Percentiles rank a stretch among this genome's conserved stretches.
Conservation (phyloP, 1,139 yeast species). For the Protomyces arabidopsidicola region DNA sequence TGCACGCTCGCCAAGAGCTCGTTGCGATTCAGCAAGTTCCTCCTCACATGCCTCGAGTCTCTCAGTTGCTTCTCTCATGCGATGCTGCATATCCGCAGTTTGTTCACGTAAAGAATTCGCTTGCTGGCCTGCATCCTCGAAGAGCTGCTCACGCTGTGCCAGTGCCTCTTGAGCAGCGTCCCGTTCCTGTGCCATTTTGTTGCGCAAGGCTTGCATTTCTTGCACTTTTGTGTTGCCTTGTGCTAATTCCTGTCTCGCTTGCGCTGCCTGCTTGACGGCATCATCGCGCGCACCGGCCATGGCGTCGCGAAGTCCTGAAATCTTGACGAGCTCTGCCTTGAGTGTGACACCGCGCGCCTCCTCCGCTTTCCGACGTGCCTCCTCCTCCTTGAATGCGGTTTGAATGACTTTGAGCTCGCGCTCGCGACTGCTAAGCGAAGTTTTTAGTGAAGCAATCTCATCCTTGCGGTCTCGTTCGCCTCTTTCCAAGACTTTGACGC, state of each 20-base stretch:
- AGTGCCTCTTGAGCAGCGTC: slow-evolving; percentile 47
- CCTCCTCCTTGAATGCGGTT: slow-evolving; percentile 24
- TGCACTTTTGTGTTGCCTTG: slow-evolving; percentile 4
- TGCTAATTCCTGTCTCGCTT: slow-evolving; percentile 7
- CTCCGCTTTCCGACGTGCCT: slow-evolving; percentile 18
- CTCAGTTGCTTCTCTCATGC: slow-evolving; percentile 58
- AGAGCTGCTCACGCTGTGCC: slow-evolving; percentile 49
- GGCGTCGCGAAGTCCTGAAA: slow-evolving; percentile 12
- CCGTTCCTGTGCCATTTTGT: slow-evolving; percentile 43
- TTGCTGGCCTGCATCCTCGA: slow-evolving; percentile 54
- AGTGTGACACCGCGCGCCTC: slow-evolving; percentile 10
- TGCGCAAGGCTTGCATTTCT: slow-evolving; percentile 34
- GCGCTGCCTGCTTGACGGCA: background rate
- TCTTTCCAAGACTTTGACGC: slow-evolving; percentile 26
- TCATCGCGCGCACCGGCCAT: slow-evolving; percentile 13
- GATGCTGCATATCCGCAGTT: slow-evolving; percentile 69
- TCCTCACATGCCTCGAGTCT: slow-evolving; percentile 69
- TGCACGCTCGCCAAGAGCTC: slow-evolving; percentile 69
- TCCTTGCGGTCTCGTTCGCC: slow-evolving; percentile 21
- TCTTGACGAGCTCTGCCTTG: slow-evolving; percentile 8
- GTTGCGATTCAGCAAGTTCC: slow-evolving; percentile 68
- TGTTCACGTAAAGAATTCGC: slow-evolving; percentile 62
- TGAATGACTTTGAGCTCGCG: slow-evolving; percentile 23
- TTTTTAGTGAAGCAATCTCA: slow-evolving; percentile 33
- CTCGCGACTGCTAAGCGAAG: slow-evolving; percentile 13